Conservation (phyloP, 768 basidiomycete species). For the Podaxis pistillaris region DNA sequence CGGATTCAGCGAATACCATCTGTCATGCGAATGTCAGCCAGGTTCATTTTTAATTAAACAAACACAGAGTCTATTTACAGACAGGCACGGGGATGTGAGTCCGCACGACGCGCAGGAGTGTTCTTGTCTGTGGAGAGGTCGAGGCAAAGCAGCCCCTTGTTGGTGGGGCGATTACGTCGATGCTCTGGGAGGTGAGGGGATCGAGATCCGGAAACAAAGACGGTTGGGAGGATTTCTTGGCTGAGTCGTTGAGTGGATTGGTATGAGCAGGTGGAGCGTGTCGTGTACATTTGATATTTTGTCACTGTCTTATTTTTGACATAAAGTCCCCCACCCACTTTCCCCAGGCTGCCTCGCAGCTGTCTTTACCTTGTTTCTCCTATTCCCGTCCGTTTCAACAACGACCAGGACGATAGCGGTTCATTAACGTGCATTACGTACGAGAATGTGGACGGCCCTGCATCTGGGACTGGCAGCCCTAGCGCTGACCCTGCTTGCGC, state of each 20-base stretch:
- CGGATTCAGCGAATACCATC: neutral
- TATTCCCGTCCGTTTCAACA: neutral
- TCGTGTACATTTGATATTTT: neutral
- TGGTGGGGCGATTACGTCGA: too few species aligned
- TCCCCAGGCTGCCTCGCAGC: neutral
- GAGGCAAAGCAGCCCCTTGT: too few species aligned
- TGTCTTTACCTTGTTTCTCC: neutral
- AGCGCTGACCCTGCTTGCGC: neutral
- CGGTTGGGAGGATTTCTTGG: neutral
- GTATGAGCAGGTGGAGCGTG: neutral
- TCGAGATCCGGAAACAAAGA: neutral
- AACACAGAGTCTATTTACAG: too few species aligned
- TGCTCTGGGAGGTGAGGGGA: too few species aligned
- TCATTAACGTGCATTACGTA: neutral
- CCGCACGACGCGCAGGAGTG: too few species aligned
- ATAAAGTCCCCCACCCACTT: neutral
- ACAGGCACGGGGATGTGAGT: too few species aligned
- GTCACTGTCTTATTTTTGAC: conserved; percentile 1
- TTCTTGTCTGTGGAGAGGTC: too few species aligned
- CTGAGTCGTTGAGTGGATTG: neutral
- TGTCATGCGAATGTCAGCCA: neutral
- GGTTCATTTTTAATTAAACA: too few species aligned
- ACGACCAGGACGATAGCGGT: neutral
- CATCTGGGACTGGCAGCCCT: neutral
- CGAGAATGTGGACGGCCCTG: neutral